Evolutionary conservation across 495 filamentous ascomycete species (phyloP).

Genomic region (Aspergillus nanangensis): DNA sequence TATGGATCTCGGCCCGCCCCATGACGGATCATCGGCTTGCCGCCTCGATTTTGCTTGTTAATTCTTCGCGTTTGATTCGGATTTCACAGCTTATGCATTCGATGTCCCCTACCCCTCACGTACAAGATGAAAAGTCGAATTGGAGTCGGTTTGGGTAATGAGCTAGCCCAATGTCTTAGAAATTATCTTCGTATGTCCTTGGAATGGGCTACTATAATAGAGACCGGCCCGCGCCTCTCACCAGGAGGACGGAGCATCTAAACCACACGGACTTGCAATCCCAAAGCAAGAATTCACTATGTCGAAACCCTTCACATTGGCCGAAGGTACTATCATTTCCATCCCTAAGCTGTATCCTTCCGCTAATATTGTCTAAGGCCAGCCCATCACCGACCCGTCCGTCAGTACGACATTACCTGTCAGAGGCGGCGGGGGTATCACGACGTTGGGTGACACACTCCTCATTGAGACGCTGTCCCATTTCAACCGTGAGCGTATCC

Average conservation of each 20-base stretch:
- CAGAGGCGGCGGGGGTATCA: slow-evolving; percentile 21
- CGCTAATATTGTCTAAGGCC: slow-evolving; percentile 13
- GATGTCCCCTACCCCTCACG: background rate
- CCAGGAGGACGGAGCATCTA: background rate
- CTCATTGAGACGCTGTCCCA: slow-evolving; percentile 41
- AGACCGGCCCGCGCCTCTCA: background rate
- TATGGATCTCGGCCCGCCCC: too few species aligned
- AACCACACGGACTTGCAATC: slow-evolving; percentile 4
- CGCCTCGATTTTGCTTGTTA: background rate
- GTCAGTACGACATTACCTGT: slow-evolving; percentile 24
- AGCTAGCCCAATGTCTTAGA: background rate
- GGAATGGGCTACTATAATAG: background rate
- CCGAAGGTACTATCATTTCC: slow-evolving; percentile 9
- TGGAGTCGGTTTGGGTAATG: background rate
- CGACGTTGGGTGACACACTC: slow-evolving; percentile 24
- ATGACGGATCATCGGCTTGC: background rate
- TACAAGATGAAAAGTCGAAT: background rate
- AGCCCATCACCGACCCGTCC: slow-evolving; percentile 22
- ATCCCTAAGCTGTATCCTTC: background rate
- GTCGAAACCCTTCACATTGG: slow-evolving; percentile 9
- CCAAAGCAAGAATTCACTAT: background rate
- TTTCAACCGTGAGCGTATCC: slow-evolving; percentile 53
- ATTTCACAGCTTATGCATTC: background rate
- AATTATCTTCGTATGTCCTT: background rate
- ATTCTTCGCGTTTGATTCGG: background rate